Evolutionary conservation across 768 basidiomycete species (phyloP).

Genomic region (Tylopilus cervinicoccineus): DNA sequence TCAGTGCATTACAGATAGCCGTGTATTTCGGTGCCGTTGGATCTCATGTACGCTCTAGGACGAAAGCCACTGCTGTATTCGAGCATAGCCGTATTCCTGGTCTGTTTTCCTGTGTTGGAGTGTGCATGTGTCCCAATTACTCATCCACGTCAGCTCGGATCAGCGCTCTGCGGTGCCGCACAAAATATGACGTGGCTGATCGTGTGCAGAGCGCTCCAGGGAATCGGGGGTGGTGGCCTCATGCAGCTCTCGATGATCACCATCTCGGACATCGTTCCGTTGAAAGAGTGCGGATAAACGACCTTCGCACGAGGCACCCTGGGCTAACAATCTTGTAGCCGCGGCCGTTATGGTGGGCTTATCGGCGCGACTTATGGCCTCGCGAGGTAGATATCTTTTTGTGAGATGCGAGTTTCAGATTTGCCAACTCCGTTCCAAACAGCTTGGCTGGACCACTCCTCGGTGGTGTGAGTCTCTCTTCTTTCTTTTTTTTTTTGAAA

Average conservation of each 20-base stretch:
- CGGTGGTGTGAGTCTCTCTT: conserved; percentile 57
- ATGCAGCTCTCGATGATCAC: conserved; percentile 72
- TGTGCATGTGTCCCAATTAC: neutral
- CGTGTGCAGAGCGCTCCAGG: conserved; percentile 72
- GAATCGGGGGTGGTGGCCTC: conserved; percentile 78
- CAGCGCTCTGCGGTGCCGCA: conserved; percentile 76
- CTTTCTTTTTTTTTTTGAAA: conserved; percentile 14
- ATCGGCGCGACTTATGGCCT: conserved; percentile 77
- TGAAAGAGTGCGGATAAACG: conserved; percentile 58
- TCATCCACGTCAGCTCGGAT: conserved; percentile 50
- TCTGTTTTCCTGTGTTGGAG: neutral
- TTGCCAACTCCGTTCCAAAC: neutral
- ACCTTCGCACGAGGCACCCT: no score
- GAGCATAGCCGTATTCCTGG: conserved; percentile 60
- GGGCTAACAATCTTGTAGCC: conserved; percentile 37
- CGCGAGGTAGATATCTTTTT: conserved; percentile 35
- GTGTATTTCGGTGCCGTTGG: neutral
- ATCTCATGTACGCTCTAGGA: conserved; percentile 30
- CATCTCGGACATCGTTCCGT: conserved; percentile 77
- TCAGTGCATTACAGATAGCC: neutral
- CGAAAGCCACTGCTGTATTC: conserved; percentile 68
- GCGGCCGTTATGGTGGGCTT: conserved; percentile 73
- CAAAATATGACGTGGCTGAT: conserved; percentile 77
- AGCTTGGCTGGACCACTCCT: conserved; percentile 73
- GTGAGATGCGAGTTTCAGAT: neutral